A percentile compares a stretch with the other conserved stretches of the same genome.
Conservation (phyloP, 257 asterid species). For the Solanum microdontum region DNA sequence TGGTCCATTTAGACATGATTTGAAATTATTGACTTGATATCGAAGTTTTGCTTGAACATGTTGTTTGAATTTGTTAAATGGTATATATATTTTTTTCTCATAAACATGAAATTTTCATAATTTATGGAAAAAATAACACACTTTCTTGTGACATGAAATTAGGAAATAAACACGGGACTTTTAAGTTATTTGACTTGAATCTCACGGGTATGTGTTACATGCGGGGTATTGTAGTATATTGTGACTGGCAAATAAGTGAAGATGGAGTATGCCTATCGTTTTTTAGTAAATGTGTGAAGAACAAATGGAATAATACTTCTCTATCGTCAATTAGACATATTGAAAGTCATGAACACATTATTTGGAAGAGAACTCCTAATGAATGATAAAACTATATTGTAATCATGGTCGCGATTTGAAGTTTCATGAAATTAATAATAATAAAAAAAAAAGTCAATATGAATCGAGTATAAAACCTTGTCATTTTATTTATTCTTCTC, state of each 20-base stretch:
- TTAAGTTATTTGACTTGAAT: neutral
- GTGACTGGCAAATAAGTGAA: neutral
- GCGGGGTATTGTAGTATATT: neutral
- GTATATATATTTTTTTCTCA: no score
- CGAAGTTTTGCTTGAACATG: no score
- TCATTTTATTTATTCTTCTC: no score
- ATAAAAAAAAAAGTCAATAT: neutral
- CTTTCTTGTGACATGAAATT: neutral
- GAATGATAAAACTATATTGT: neutral
- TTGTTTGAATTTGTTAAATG: no score
- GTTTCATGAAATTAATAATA: neutral
- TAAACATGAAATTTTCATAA: no score
- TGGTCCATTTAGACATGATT: no score
- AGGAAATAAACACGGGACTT: neutral
- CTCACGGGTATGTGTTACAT: neutral
- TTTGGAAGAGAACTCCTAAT: neutral
- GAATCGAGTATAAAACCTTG: no score
- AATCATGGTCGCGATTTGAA: neutral
- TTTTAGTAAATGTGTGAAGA: neutral
- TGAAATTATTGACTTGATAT: no score
- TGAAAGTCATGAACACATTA: neutral
- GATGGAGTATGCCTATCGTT: neutral
- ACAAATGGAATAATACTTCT: neutral
- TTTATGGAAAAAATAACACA: neutral
- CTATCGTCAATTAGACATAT: no score